Evolutionary conservation across 148 eudicot species (phyloP).

Genomic region (Heliosperma pusillum): DNA sequence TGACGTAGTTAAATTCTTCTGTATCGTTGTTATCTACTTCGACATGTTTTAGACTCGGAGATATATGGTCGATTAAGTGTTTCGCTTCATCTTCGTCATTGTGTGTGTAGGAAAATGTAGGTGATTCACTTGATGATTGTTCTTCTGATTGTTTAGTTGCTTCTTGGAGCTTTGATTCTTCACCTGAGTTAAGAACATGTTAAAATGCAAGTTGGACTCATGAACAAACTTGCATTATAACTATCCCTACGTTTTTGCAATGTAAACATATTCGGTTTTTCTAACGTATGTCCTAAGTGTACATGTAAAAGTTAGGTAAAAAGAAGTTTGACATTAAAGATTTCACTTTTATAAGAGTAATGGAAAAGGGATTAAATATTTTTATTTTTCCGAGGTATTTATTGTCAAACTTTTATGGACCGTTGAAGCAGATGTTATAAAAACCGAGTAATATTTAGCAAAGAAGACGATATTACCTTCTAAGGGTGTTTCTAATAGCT

Average conservation of each 20-base stretch:
- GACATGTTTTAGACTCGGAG: constrained; percentile 3
- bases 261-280: too few relatives aligned
- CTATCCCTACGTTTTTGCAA: too few relatives aligned
- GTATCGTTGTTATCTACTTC: constrained; percentile 23
- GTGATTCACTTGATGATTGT: neutral
- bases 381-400: too few relatives aligned
- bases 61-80: neutral
- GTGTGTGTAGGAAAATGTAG: constrained; percentile 6
- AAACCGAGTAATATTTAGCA: too few relatives aligned
- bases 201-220: neutral
- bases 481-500: neutral
- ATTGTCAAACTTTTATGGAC: too few relatives aligned
- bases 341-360: too few relatives aligned
- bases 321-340: too few relatives aligned
- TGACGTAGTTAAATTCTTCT: constrained; percentile 53
- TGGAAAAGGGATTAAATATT: too few relatives aligned
- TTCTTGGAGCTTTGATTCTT: neutral
- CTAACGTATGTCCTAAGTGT: too few relatives aligned
- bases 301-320: too few relatives aligned
- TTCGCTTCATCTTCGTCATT: constrained; percentile 6
- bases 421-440: too few relatives aligned
- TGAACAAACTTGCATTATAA: neutral
- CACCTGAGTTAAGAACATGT: constrained; percentile 1
- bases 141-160: neutral
- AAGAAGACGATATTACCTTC: constrained; percentile 25